These are phyloP conservation scores for Periconia macrospinosa DNA, from an alignment of 2,329 filamentous ascomycete genomes.

Conservation along the genomic window DNA sequence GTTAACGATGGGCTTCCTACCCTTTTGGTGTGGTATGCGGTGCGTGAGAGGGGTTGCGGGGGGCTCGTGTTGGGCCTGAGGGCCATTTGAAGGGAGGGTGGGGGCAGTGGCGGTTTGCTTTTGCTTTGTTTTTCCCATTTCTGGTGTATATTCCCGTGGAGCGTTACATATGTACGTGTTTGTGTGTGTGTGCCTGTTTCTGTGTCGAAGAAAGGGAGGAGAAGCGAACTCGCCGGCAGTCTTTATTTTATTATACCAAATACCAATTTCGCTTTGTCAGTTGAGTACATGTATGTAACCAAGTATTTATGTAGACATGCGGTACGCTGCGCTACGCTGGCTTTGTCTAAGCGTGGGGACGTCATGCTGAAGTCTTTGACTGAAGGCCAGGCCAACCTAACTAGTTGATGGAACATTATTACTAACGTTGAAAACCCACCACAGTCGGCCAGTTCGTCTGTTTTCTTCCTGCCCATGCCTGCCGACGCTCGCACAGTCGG, in stretches of 20 bases:
- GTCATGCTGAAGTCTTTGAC: slow-evolving; percentile 35
- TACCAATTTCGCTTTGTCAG: no score
- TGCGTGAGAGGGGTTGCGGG: no score
- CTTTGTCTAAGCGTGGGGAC: not conserved
- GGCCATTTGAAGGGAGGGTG: not conserved
- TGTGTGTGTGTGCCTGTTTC: not conserved
- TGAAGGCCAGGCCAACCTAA: slow-evolving; percentile 28
- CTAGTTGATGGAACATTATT: not conserved
- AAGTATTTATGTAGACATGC: no score
- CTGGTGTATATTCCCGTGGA: not conserved
- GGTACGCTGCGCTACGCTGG: not conserved
- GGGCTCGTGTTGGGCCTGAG: not conserved
- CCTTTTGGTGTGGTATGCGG: not conserved
- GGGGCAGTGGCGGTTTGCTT: not conserved
- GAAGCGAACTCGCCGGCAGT: no score
- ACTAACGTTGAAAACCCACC: no score
- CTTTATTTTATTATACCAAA: no score
- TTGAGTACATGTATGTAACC: no score
- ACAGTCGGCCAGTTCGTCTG: slow-evolving; percentile 4
- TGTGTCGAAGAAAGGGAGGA: no score
- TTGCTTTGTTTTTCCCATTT: not conserved
- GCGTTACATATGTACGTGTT: not conserved
- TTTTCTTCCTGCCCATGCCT: slow-evolving; percentile 3
- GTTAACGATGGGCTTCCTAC: not conserved
- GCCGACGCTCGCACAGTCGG: slow-evolving; percentile 11